Base-by-base conservation (phyloP, 208 protist species). In the Trypanosoma cruzi region DNA sequence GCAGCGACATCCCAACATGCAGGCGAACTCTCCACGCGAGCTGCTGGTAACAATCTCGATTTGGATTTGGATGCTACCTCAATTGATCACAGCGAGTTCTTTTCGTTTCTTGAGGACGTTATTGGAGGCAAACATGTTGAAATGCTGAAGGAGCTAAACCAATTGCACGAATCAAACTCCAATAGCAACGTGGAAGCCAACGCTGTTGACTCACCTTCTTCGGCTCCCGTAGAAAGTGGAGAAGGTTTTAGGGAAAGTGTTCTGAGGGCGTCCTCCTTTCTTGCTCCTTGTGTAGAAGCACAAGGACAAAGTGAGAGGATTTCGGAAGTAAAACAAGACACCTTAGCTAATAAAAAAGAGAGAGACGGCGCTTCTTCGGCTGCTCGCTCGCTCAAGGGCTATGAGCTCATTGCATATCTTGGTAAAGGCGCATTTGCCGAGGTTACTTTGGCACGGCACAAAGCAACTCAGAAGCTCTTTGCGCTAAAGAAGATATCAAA, bases 401-500 rank as follows among this genome's bases (percentile, higher is more conserved):
- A 94, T 71, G 88, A 96, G 75, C 79, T 96, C 14, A 79, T 96
- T 42, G 90, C 90, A 7, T 92, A 90, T 60, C 64, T 96, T n/a
- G 90, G 90, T 55, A 82, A 52, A 36, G 90, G 90, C 53, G 86
- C 85, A 52, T 96, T 96, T 69, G 86, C 88, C 5, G 90, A 96
- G 68, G 90, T 96, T 28, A 96, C 90, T 14, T 75, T 96, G 32
- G 90, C 90, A 26, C 81, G 90, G 28, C 84, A 86, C 64, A 79
- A 81, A 13, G 53, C 66, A n/a, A 94, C 83, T 11, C 46, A 73
- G 8, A 77, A 89, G 62, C 75, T 90, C n/a, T 96, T 82, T 71
- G 88, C 90, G 0, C 77, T 96, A 26, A 96, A 96, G 66, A 93
- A 92, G 53, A 96, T 96, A 59, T 90, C 80, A 0, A 96, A 96